phyloP scores from a whole-genome alignment of 2,329 filamentous ascomycete species.

The Dothistroma pini region DNA sequence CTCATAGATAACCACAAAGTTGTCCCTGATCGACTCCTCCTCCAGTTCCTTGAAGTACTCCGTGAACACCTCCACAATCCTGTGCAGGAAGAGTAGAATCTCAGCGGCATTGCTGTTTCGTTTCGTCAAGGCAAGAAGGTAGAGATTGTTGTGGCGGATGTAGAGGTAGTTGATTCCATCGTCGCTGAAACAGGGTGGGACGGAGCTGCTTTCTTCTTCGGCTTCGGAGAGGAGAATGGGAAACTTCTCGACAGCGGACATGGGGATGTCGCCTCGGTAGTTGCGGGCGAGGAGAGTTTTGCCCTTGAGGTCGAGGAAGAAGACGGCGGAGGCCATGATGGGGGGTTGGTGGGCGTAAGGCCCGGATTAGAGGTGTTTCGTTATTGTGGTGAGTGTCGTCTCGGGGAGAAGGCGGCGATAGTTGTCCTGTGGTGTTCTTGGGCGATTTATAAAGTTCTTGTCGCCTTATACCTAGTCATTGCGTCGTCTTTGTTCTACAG shows the following conservation, averaged over 20 bases:
- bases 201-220: slow-evolving; percentile 97
- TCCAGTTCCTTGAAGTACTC: slow-evolving; percentile 99
- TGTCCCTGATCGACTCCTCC: slow-evolving; percentile 97
- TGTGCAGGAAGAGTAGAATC: slow-evolving; percentile 96
- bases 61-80: slow-evolving; percentile 97
- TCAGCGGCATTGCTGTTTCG: slow-evolving; percentile 98
- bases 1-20: slow-evolving; percentile 99
- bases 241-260: slow-evolving; percentile 99
- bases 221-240: slow-evolving; percentile 93
- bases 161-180: slow-evolving; percentile 99
- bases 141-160: slow-evolving; percentile 98
- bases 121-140: slow-evolving; percentile 95
- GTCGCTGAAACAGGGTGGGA: slow-evolving; percentile 95
- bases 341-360: slow-evolving; percentile 24
- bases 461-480: background rate
- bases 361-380: slow-evolving; percentile 15
- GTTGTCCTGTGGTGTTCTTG: background rate
- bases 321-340: slow-evolving; percentile 91
- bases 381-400: slow-evolving; percentile 1
- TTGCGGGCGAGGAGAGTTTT: slow-evolving; percentile 99
- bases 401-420: background rate
- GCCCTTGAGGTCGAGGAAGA: slow-evolving; percentile 99
- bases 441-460: background rate
- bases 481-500: slow-evolving; percentile 1
- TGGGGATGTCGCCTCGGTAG: slow-evolving; percentile 97